Base-by-base conservation (phyloP, 257 asterid species). In the Fraxinus pennsylvanica region DNA sequence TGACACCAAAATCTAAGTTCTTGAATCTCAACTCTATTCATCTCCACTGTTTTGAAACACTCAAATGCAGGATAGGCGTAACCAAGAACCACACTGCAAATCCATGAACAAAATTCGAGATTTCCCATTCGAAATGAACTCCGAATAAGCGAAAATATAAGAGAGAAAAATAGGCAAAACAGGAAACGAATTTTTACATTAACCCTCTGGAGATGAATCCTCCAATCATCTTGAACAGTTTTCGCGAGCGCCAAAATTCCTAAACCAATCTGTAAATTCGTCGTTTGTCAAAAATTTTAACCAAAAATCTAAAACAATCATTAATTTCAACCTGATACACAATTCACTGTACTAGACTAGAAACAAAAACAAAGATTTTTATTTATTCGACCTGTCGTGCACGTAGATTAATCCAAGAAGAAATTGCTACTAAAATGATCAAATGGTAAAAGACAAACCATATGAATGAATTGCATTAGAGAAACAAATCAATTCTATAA, bases 1-100 rank as follows among this genome's bases (percentile, higher is more conserved):
- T 91, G 99, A 70, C 99, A 93, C 99, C 99, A 95, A 66, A 90
- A 95, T 10, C 97, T 81, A 82, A 95, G 97, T 73, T 95, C 96
- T 61, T 79, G 90, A 81, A 88, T 86, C 52, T 78, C 91, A 45
- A 88, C 96, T 81, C 75, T 85, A 78, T 90, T 89, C 83, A 86
- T 95, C 88, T 93, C 98, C 41, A 95, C 76, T 0, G 92, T 86
- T 78, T 91, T 95, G 86, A 88, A 95, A 77, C 98, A 93, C 77
- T 88, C 90, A 84, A 86, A 90, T n/a, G 98, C 98, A 77, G 99
- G 99, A 75, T 93, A 95, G 8, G 97, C 99, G 83, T 93, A 95
- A 21, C 99, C 99, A 76, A 95, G 87, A 66, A 87, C 86, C 87
- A 89, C 84, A 78, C 99, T 95, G 91, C 22, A 2, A 76, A 63